These are phyloP conservation scores for Chlamydomonas reinhardtii DNA, from an alignment of 163 green algal genomes.

Conservation along the genomic window DNA sequence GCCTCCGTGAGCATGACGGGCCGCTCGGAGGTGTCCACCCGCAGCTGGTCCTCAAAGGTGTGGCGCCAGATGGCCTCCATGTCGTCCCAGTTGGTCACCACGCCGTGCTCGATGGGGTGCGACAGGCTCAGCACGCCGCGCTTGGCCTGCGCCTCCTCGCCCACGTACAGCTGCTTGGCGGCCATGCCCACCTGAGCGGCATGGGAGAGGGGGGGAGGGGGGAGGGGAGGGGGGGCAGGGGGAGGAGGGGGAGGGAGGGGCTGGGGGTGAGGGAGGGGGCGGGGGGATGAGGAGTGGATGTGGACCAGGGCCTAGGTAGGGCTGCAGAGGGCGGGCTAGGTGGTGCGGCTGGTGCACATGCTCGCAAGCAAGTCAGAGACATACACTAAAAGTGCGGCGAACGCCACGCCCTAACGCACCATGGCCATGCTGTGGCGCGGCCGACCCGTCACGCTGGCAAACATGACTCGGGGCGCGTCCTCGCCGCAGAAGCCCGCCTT, in stretches of 20 bases:
- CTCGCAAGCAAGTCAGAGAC: no score
- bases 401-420: no score
- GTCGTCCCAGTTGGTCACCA: conserved; percentile 95
- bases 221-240: no score
- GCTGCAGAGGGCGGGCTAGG: no score
- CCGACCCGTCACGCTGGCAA: conserved; percentile 85
- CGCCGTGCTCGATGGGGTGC: conserved; percentile 96
- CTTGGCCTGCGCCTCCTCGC: conserved; percentile 96
- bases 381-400: no score
- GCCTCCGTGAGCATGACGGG: conserved; percentile 97
- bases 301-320: no score
- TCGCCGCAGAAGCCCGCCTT: conserved; percentile 89
- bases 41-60: conserved; percentile 99
- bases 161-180: conserved; percentile 87
- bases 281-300: no score
- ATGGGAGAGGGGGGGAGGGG: neutral
- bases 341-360: no score
- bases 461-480: conserved; percentile 88
- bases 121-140: conserved; percentile 94
- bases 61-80: conserved; percentile 98
- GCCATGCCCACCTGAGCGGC: conserved; percentile 37
- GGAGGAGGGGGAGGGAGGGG: no score
- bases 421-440: conserved; percentile 76
- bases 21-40: conserved; percentile 86
- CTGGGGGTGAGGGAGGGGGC: no score